Evolutionary conservation across 1,139 yeast species (phyloP).

Genomic region (Debaryomycetaceae sp.): DNA sequence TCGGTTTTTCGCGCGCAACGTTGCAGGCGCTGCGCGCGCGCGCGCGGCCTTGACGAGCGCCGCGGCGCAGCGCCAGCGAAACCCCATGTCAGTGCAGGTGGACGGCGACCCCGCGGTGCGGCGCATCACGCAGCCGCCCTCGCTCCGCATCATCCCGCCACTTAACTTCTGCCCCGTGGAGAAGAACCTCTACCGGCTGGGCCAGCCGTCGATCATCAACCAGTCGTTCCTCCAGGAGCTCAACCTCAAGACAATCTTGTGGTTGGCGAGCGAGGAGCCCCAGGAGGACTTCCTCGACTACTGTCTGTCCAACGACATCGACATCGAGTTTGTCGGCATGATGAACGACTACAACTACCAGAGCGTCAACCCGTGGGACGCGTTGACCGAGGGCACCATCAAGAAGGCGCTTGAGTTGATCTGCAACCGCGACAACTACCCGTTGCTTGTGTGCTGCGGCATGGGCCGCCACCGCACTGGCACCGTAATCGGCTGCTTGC

Average conservation of each 20-base stretch:
- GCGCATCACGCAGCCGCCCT: conserved; percentile 42
- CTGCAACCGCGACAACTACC: conserved; percentile 68
- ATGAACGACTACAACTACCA: conserved; percentile 48
- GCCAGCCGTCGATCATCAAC: conserved; percentile 95
- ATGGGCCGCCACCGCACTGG: conserved; percentile 98
- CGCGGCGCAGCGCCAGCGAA: too few relatives aligned
- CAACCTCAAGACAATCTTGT: conserved; percentile 72
- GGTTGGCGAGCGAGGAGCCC: conserved; percentile 97
- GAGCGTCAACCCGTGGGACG: conserved; percentile 83
- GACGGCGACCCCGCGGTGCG: too few relatives aligned
- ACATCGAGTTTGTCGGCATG: conserved; percentile 61
- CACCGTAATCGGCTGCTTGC: conserved; percentile 86
- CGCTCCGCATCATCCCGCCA: conserved; percentile 80
- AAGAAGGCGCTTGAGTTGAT: conserved; percentile 74
- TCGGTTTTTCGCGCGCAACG: too few relatives aligned
- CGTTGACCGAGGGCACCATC: conserved; percentile 81
- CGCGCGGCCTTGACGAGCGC: too few relatives aligned
- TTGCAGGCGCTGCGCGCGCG: too few relatives aligned
- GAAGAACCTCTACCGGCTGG: conserved; percentile 76
- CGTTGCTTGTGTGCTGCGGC: conserved; percentile 88
- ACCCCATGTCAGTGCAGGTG: too few relatives aligned
- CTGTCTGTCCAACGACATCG: conserved; percentile 67
- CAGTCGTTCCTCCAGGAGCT: conserved; percentile 78
- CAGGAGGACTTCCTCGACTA: conserved; percentile 81
- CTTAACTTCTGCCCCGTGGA: conserved; percentile 94